Base-by-base conservation (phyloP, 768 basidiomycete species). In the Phallus indusiatus region DNA sequence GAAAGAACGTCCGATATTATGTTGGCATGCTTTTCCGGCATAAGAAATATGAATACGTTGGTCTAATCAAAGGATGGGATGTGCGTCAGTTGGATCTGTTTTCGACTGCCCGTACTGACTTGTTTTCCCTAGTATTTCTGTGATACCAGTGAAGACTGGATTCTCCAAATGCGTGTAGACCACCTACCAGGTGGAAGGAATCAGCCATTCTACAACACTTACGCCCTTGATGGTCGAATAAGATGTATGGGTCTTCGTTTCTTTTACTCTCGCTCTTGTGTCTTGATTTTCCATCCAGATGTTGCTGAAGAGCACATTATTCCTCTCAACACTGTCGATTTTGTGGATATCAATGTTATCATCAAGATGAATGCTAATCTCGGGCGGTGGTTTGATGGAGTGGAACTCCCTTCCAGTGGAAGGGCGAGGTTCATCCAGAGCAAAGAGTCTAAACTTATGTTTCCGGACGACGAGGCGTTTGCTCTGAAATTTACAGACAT, bases 11-110 rank as follows among this genome's bases (percentile, higher is more conserved):
- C 11, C 68, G 71, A 63, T 71, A 76, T 64, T 80, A 78, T 59
- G 78, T 80, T 33, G 81, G 81, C 11, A 74, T 78, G 76, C 67
- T 76, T 28, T 78, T 80, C 58, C 64, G 65, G 53, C 78, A 80
- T 63, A 65, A 53, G 42, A 68, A 62, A 51, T 74, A 74, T 55
- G 68, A 66, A 6, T 78, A 79, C 63, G 56, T 69, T 8, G 79
- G 76, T 20, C 76, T 74, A 50, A 75, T 81, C 46, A 69, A 72
- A 54, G 75, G 74, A 9, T 82, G 80, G 80, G 77, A 80, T 67
- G 79, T 81, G 55, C 7, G 64, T 52, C 24, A 51, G 35, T n/a
- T 55, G 21, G 37, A 47, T 46, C 53, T 54, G 34, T 52, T 16
- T 7, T 6, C 52, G 9, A n/a, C 11, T 16, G 18, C 12, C 21